Evolutionary conservation across 1,284 basidiomycete genomes (phyloP).

Genomic region (Cutaneotrichosporon sp.): DNA sequence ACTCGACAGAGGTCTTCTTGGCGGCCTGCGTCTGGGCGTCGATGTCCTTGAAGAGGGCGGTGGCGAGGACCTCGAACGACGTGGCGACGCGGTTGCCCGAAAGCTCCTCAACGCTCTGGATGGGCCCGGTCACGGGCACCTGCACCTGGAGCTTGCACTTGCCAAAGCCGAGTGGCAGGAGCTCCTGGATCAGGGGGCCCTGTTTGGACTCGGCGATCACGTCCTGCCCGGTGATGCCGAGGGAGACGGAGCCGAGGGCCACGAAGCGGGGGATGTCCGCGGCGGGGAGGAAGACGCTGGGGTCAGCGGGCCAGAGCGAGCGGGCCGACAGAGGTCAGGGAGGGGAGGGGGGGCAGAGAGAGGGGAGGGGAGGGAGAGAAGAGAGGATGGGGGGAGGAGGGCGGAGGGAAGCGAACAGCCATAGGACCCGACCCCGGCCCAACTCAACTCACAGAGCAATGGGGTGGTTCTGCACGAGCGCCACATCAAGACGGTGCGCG

Average conservation of each 20-base stretch:
- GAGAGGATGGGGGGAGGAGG: neutral
- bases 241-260: conserved; percentile 85
- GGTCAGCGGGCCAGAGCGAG: conserved; percentile 1
- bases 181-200: conserved; percentile 73
- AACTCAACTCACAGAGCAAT: conserved; percentile 76
- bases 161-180: conserved; percentile 86
- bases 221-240: conserved; percentile 76
- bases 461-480: conserved; percentile 85
- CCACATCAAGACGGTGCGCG: conserved; percentile 86
- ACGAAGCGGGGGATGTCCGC: conserved; percentile 98
- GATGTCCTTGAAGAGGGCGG: conserved; percentile 72
- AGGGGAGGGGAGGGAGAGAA: conserved; percentile 55
- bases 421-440: neutral
- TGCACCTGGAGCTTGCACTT: conserved; percentile 95
- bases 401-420: neutral
- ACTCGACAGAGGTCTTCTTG: conserved; percentile 76
- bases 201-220: conserved; percentile 90
- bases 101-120: conserved; percentile 75
- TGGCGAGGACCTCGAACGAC: conserved; percentile 85
- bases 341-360: conserved; percentile 97
- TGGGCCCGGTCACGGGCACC: conserved; percentile 75
- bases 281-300: conserved; percentile 93
- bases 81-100: conserved; percentile 92
- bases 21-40: conserved; percentile 60
- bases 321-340: conserved; percentile 44